Conservation (phyloP, 768 basidiomycete genomes). For the Boletellus emodensis region DNA sequence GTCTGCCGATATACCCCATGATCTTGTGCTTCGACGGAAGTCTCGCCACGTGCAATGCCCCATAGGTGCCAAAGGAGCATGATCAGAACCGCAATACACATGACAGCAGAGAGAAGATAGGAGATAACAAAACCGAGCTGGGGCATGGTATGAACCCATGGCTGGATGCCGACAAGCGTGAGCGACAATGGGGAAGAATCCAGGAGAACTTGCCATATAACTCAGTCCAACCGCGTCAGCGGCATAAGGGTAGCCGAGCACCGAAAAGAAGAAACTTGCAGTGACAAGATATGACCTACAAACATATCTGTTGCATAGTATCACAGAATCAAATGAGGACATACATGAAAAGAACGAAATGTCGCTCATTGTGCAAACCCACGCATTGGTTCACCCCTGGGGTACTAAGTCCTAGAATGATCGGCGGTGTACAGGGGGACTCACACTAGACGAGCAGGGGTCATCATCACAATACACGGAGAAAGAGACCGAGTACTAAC, state of each 20-base stretch:
- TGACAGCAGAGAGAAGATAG: conserved; percentile 71
- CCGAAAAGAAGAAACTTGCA: conserved; percentile 55
- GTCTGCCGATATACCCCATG: conserved; percentile 69
- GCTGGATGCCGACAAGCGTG: conserved; percentile 14
- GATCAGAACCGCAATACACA: conserved; percentile 68
- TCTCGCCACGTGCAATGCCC: conserved; percentile 72
- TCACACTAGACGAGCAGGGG: conserved; percentile 34
- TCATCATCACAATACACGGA: not conserved
- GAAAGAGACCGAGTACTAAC: conserved; percentile 43
- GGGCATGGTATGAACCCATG: conserved; percentile 65
- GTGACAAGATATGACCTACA: conserved; percentile 77
- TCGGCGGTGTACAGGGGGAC: conserved; percentile 13
- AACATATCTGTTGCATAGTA: not conserved
- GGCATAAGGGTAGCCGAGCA: conserved; percentile 61
- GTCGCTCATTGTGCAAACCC: conserved; percentile 90
- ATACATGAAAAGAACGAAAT: conserved; percentile 93
- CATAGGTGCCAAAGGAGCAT: conserved; percentile 75
- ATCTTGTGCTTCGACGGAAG: conserved; percentile 87
- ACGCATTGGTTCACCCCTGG: conserved; percentile 98
- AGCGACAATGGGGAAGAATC: not conserved
- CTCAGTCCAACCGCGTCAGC: conserved; percentile 56
- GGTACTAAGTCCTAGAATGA: conserved; percentile 1
- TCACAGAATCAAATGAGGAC: conserved; percentile 19
- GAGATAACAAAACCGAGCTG: conserved; percentile 64
- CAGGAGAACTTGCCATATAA: conserved; percentile 35